Evolutionary conservation across 1,139 yeast species (phyloP).

Genomic region (Zhuliangozyma blackwelliae): DNA sequence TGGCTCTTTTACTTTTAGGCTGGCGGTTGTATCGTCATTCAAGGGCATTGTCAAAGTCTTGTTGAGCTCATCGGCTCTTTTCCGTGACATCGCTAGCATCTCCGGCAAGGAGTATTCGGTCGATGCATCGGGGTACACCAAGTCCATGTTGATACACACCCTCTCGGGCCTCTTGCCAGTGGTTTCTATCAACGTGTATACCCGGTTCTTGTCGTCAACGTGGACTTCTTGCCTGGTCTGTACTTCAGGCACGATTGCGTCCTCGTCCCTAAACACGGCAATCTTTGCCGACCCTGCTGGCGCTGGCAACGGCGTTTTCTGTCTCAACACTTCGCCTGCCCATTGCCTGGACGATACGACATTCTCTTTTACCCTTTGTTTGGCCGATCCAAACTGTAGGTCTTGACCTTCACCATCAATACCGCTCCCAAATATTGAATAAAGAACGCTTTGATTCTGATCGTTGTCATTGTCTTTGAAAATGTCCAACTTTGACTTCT

Average conservation of each 20-base stretch:
- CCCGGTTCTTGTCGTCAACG: slow-evolving; percentile 19
- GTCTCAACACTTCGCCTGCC: slow-evolving; percentile 58
- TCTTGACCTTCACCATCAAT: slow-evolving; percentile 18
- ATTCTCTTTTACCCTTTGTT: slow-evolving; percentile 63
- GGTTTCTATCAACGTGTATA: slow-evolving; percentile 43
- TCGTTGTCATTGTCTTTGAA: slow-evolving; percentile 22
- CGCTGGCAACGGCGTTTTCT: slow-evolving; percentile 16
- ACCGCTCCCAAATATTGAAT: slow-evolving; percentile 23
- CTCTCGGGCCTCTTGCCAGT: slow-evolving; percentile 64
- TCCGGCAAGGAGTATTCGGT: slow-evolving; percentile 61
- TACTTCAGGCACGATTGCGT: not conserved
- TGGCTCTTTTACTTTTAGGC: slow-evolving; percentile 49
- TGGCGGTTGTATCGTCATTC: slow-evolving; percentile 15
- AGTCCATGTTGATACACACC: slow-evolving; percentile 56
- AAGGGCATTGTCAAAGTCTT: slow-evolving; percentile 34
- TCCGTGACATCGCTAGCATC: slow-evolving; percentile 27
- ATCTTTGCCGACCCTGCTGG: slow-evolving; percentile 12
- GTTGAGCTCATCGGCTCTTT: slow-evolving; percentile 9
- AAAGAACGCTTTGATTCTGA: slow-evolving; percentile 25
- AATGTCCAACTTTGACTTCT: slow-evolving; percentile 27
- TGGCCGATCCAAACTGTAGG: slow-evolving; percentile 41
- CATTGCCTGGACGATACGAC: slow-evolving; percentile 54
- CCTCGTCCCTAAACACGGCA: slow-evolving; percentile 15
- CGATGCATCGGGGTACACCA: slow-evolving; percentile 35
- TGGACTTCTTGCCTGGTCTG: not conserved